A percentile compares a stretch with the other conserved stretches of the same genome.
Conservation (phyloP, 169 alveolate species). For the Perkinsus chesapeaki region DNA sequence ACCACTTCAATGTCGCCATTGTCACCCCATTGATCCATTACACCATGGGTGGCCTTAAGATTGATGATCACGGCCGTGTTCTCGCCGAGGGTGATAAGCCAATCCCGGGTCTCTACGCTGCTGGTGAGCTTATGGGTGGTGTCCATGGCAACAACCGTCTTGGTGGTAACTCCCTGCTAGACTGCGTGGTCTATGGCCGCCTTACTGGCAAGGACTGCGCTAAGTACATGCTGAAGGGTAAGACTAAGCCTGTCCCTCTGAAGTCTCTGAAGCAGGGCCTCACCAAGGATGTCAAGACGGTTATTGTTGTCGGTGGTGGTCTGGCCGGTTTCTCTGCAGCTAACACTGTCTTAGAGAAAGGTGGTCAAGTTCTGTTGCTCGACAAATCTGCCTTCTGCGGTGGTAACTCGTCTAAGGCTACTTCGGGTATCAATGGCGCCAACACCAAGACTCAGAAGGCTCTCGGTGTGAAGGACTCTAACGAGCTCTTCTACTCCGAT, state of each 20-base stretch:
- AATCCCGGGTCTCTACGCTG: conserved; percentile 43
- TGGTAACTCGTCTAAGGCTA: conserved; percentile 28
- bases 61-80: conserved; percentile 24
- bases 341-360: conserved; percentile 10
- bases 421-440: conserved; percentile 51
- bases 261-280: neutral
- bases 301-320: conserved; percentile 19
- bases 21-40: conserved; percentile 50
- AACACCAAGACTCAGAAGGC: conserved; percentile 34
- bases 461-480: conserved; percentile 23
- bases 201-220: conserved; percentile 37
- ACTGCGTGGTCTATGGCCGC: conserved; percentile 51
- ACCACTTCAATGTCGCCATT: conserved; percentile 36
- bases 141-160: conserved; percentile 46
- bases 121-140: conserved; percentile 53
- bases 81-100: conserved; percentile 22
- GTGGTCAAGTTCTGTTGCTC: conserved; percentile 25
- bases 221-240: conserved; percentile 9
- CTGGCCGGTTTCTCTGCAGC: conserved; percentile 20
- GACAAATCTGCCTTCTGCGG: conserved; percentile 19
- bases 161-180: conserved; percentile 48
- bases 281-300: neutral
- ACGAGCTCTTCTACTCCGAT: conserved; percentile 26
- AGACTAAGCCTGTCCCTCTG: neutral
- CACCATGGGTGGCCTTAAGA: conserved; percentile 7